Percentiles rank a stretch among this genome's conserved stretches.
Evolutionary conservation across 306 rosid species (phyloP).

Genomic region (Dryas alaskensis): DNA sequence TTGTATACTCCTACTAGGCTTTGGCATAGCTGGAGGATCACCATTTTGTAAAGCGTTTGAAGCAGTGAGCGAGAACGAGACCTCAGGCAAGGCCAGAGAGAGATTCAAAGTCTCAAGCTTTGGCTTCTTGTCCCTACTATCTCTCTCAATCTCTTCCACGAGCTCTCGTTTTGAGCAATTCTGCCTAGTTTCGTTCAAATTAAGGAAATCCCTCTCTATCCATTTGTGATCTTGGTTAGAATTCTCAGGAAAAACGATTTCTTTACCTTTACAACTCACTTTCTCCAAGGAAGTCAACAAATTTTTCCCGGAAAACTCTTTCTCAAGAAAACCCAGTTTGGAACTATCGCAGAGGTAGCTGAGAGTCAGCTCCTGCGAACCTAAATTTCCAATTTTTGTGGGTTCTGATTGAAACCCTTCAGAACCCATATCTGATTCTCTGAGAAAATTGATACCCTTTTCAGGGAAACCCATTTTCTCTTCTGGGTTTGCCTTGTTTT

Average conservation of each 20-base stretch:
- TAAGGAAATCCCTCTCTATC: conserved; percentile 89
- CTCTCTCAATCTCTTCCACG: conserved; percentile 64
- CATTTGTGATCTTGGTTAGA: conserved; percentile 63
- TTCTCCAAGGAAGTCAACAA: conserved; percentile 50
- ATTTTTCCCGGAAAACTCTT: conserved; percentile 45
- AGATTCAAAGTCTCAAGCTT: conserved; percentile 83
- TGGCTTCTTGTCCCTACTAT: conserved; percentile 63
- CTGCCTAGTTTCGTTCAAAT: conserved; percentile 59
- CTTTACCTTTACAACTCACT: conserved; percentile 63
- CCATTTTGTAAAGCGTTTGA: conserved; percentile 70
- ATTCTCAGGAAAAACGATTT: conserved; percentile 47
- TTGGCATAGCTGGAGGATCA: conserved; percentile 42
- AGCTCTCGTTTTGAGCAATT: conserved; percentile 72
- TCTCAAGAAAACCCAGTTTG: conserved; percentile 52
- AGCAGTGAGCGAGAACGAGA: conserved; percentile 82
- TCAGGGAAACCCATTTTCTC: conserved; percentile 36
- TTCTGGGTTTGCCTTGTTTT: conserved; percentile 34
- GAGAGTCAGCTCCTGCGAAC: conserved; percentile 75
- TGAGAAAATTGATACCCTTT: conserved; percentile 44
- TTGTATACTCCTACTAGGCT: conserved; percentile 51
- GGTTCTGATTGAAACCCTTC: conserved; percentile 39
- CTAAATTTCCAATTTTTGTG: conserved; percentile 35
- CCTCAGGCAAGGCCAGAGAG: conserved; percentile 88
- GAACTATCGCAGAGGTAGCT: conserved; percentile 79
- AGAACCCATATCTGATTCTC: conserved; percentile 41